These are phyloP conservation scores for Boletus vinaceobasis DNA, from an alignment of 768 basidiomycete species.

Conservation along the genomic window DNA sequence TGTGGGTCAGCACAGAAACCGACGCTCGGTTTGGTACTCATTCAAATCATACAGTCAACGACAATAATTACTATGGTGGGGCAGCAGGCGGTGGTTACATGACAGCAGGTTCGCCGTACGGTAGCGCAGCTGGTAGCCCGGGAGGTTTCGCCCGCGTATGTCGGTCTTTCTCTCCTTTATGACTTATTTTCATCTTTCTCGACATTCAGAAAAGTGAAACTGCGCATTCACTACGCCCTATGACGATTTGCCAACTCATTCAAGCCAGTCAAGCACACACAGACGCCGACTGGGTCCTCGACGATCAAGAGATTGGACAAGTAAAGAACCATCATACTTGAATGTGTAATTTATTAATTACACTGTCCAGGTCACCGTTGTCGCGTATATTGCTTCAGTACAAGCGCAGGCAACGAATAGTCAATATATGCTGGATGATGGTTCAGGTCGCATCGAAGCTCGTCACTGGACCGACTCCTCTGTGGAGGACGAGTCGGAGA, in stretches of 20 bases:
- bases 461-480: conserved; percentile 79
- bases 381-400: conserved; percentile 69
- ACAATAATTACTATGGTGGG: conserved; percentile 42
- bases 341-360: background rate
- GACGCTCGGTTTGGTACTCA: conserved; percentile 2
- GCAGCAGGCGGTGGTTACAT: conserved; percentile 55
- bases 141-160: conserved; percentile 47
- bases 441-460: conserved; percentile 74
- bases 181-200: background rate
- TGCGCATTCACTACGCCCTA: conserved; percentile 59
- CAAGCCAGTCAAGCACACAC: conserved; percentile 79
- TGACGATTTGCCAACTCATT: conserved; percentile 72
- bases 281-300: conserved; percentile 86
- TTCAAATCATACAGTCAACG: conserved; percentile 15
- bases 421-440: conserved; percentile 80
- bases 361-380: conserved; percentile 57
- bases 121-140: conserved; percentile 55
- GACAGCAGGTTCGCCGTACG: conserved; percentile 57
- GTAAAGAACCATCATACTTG: conserved; percentile 37
- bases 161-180: conserved; percentile 1
- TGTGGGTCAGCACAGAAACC: conserved; percentile 27
- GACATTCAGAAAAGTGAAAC: conserved; percentile 34
- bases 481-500: conserved; percentile 50
- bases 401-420: conserved; percentile 75
- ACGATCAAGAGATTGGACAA: conserved; percentile 76